Evolutionary conservation across 2,329 filamentous ascomycete genomes (phyloP), one percentile per base, ranked within the genome.

Genomic region (Aspergillus ibericus): DNA sequence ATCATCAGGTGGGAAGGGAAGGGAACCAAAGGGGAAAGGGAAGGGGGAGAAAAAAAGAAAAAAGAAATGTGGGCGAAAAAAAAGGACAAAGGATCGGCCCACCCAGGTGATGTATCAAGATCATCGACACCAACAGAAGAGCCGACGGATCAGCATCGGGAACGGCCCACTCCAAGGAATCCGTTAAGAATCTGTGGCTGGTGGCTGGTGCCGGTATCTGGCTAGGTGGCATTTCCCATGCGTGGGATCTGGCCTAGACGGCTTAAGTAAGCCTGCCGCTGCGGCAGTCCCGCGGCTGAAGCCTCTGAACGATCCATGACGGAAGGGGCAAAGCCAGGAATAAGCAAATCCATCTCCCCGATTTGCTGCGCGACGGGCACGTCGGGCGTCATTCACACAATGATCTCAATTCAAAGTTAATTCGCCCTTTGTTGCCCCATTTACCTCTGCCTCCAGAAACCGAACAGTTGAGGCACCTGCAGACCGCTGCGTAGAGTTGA

Each of bases 21-120:
- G 34, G 56, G 20, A 38, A 36, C 29, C 3, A 32, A 47, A 25
- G 54, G 48, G 52, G 34, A 53, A 48, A 32, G n/a, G 48, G 35
- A 51, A 53, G 53, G 20, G 44, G 40, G 58, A 50, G 16, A 8
- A 44, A 44, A 40, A 35, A 47, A n/a, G 47, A 50, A 57, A 15
- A 32, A 16, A 51, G 27, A 40, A 27, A 44, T 10, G 29, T 32
- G 29, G 29, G 29, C 29, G 8, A 32, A 47, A 47, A 50, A 56
- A 16, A 44, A 48, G 22, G 49, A 53, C 54, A 57, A 62, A 58
- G 56, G 63, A 64, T 63, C 61, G 62, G 56, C 59, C 63, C 61
- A 64, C 63, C 49, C 53, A 62, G 54, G 58, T 63, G 64, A 66
- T 65, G 64, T 65, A 67, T 68, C 65, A 67, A 67, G 66, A 68